Conservation (phyloP, 352 stramenopile species). For the Globisporangium emineosum region DNA sequence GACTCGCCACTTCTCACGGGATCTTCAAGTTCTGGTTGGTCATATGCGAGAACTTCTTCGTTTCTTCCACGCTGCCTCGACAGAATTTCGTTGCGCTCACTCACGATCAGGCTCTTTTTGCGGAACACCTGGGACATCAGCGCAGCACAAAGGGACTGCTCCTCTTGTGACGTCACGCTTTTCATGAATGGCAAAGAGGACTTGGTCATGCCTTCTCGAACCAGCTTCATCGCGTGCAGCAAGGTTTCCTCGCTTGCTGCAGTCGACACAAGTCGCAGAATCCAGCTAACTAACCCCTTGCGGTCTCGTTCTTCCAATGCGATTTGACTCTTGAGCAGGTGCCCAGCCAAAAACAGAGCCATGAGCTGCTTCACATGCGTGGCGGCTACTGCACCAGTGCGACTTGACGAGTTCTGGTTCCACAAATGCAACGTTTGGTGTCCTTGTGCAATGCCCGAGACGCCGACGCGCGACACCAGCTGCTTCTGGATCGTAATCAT, state of each 20-base stretch:
- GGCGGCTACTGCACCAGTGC: constrained; percentile 13
- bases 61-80: constrained; percentile 13
- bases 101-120: constrained; percentile 38
- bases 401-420: constrained; percentile 13
- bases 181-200: constrained; percentile 8
- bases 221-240: constrained; percentile 58
- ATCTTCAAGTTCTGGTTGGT: neutral
- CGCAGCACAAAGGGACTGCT: constrained; percentile 12
- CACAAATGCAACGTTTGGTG: constrained; percentile 26
- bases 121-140: constrained; percentile 44
- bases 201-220: constrained; percentile 43
- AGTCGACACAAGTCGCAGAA: constrained; percentile 64
- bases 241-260: constrained; percentile 58
- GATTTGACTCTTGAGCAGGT: constrained; percentile 56
- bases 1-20: neutral
- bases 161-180: constrained; percentile 10
- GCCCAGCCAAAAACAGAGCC: constrained; percentile 68
- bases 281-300: constrained; percentile 59
- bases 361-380: constrained; percentile 74
- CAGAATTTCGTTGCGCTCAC: constrained; percentile 15
- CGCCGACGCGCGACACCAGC: constrained; percentile 41
- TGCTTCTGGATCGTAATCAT: constrained; percentile 89
- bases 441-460: constrained; percentile 10
- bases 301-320: constrained; percentile 54
- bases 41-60: constrained; percentile 26